A percentile compares a stretch with the other conserved stretches of the same genome.
Evolutionary conservation across 257 asterid genomes (phyloP).

Genomic region (Solanum dulcamara): DNA sequence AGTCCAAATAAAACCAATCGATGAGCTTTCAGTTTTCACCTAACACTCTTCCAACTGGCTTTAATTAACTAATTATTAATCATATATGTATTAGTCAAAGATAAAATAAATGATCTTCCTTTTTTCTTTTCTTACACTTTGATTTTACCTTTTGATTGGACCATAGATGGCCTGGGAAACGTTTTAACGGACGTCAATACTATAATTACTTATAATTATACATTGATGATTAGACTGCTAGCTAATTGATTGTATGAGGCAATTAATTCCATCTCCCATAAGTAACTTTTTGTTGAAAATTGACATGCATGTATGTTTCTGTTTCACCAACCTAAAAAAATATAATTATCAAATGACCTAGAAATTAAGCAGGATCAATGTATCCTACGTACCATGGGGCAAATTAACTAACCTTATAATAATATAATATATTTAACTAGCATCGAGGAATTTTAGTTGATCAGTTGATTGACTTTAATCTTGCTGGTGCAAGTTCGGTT

Average conservation of each 20-base stretch:
- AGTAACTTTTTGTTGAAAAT: not conserved
- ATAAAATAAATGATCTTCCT: too few species aligned
- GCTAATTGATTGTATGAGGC: not conserved
- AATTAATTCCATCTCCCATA: not conserved
- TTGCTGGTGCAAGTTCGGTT: too few species aligned
- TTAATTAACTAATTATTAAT: not conserved
- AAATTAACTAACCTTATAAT: too few species aligned
- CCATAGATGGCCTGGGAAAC: not conserved
- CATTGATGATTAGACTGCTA: not conserved
- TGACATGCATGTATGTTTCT: not conserved
- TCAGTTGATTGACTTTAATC: not conserved
- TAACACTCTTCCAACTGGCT: not conserved
- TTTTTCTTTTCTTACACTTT: not conserved
- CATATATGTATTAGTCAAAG: not conserved
- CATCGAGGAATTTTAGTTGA: fast-evolving
- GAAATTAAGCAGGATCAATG: not conserved
- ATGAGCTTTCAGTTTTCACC: not conserved
- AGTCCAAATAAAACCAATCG: not conserved
- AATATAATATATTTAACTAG: not conserved
- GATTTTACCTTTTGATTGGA: not conserved
- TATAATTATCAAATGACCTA: not conserved
- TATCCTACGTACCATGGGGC: not conserved
- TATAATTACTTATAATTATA: not conserved
- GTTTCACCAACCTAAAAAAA: not conserved
- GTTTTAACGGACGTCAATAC: not conserved